These are phyloP conservation scores for Colletotrichum agaves DNA, from an alignment of 2,329 filamentous ascomycete genomes.

Conservation along the genomic window DNA sequence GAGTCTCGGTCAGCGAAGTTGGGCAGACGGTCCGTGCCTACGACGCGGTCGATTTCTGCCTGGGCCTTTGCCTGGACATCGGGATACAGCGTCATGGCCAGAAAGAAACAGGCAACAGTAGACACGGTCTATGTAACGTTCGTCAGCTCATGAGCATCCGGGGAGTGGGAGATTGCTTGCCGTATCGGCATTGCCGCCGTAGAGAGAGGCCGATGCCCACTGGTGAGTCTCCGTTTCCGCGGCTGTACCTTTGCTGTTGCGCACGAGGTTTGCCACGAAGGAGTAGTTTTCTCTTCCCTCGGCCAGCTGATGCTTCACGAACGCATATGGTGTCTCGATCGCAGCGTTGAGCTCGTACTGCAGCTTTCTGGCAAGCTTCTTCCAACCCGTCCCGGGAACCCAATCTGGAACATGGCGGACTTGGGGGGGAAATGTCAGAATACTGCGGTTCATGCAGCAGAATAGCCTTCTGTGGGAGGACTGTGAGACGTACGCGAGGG, in stretches of 20 bases:
- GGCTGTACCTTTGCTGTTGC: neutral
- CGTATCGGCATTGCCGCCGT: slow-evolving; percentile 35
- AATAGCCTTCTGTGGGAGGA: accelerated
- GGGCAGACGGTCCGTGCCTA: slow-evolving; percentile 60
- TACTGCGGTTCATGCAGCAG: neutral
- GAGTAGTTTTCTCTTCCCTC: slow-evolving; percentile 8
- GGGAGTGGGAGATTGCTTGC: neutral
- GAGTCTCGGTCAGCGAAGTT: slow-evolving; percentile 57
- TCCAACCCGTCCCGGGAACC: slow-evolving; percentile 37
- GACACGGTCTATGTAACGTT: slow-evolving; percentile 37
- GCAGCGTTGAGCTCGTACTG: slow-evolving; percentile 10
- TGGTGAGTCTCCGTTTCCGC: slow-evolving; percentile 19
- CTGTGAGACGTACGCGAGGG: slow-evolving; percentile 11
- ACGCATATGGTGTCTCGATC: slow-evolving; percentile 29
- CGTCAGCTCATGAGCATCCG: neutral
- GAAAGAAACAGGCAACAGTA: slow-evolving; percentile 54
- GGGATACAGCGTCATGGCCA: slow-evolving; percentile 59
- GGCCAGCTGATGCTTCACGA: slow-evolving; percentile 40
- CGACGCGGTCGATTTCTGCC: slow-evolving; percentile 61
- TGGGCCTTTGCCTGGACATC: slow-evolving; percentile 59
- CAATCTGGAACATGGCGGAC: slow-evolving; percentile 39
- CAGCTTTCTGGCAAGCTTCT: slow-evolving; percentile 30
- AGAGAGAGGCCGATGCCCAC: slow-evolving; percentile 28
- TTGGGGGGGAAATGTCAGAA: slow-evolving; percentile 36
- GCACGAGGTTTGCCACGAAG: slow-evolving; percentile 14